Percentiles rank a stretch among this genome's conserved stretches.
Conservation (phyloP, 2,329 filamentous ascomycete genomes). For the Calonectria pseudoturangicola region DNA sequence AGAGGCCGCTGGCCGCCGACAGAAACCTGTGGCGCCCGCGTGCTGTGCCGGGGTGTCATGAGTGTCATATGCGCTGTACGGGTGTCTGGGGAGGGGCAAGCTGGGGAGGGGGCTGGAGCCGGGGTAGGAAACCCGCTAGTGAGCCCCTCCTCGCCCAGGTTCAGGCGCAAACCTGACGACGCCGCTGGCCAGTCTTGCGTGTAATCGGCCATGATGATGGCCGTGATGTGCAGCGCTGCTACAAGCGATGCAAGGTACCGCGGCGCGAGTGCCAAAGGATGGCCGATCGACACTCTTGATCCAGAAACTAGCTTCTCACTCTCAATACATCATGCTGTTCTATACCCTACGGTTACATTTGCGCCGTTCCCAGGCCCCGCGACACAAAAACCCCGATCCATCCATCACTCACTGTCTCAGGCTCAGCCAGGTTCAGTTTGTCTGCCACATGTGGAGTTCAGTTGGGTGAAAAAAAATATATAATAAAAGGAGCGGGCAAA, state of each 20-base stretch:
- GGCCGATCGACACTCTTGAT: conserved; percentile 5
- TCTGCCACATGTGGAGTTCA: conserved; percentile 18
- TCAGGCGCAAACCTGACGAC: conserved; percentile 14
- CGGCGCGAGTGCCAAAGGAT: neutral
- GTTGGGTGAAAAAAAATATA: neutral
- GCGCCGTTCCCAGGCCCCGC: neutral
- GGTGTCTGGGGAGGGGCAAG: neutral
- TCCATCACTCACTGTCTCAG: conserved; percentile 20
- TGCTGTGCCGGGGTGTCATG: conserved; percentile 13
- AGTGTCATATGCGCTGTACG: conserved; percentile 10
- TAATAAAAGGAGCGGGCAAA: neutral
- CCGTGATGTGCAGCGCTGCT: neutral
- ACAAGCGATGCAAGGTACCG: conserved; percentile 18
- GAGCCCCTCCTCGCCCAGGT: conserved; percentile 7
- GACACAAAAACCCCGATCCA: conserved; percentile 16
- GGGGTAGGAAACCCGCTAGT: conserved; percentile 26
- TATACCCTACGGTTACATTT: neutral
- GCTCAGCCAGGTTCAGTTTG: conserved; percentile 19
- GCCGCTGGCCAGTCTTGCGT: conserved; percentile 12
- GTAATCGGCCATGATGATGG: neutral
- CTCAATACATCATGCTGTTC: neutral
- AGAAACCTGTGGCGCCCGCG: conserved; percentile 17
- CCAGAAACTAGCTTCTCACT: conserved; percentile 13
- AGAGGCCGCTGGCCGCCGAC: conserved; percentile 17
- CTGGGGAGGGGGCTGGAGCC: neutral